Conservation (phyloP, 768 basidiomycete genomes). For the Suillus brevipes region DNA sequence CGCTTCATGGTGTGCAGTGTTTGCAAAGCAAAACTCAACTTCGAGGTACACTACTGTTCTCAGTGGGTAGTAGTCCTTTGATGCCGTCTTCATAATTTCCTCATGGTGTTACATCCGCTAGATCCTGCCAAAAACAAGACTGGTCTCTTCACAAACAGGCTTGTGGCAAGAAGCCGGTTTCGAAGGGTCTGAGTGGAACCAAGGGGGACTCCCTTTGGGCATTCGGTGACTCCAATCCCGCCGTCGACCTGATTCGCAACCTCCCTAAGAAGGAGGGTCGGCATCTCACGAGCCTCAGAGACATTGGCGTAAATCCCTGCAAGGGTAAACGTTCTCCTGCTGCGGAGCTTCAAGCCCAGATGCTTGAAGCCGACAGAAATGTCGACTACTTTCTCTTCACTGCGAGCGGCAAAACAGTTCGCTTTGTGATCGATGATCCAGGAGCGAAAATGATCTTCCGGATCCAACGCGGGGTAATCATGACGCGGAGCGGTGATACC, state of each 20-base stretch:
- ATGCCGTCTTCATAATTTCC: background rate
- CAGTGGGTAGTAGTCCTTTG: conserved; percentile 3
- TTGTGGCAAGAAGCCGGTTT: conserved; percentile 20
- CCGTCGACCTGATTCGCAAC: conserved; percentile 3
- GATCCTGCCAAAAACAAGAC: conserved; percentile 20
- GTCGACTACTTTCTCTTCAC: conserved; percentile 25
- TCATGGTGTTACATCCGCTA: conserved; percentile 5
- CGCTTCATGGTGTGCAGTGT: conserved; percentile 25
- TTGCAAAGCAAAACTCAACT: conserved; percentile 20
- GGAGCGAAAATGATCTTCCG: conserved; percentile 17
- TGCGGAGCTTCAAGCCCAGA: conserved; percentile 21
- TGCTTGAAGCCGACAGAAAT: conserved; percentile 18
- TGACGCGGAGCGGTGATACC: conserved; percentile 3
- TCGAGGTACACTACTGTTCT: conserved; percentile 23
- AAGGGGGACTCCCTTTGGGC: conserved; percentile 17
- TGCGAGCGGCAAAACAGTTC: conserved; percentile 13
- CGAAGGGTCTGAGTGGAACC: conserved; percentile 23
- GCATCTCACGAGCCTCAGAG: background rate
- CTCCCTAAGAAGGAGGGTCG: background rate
- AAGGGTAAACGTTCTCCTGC: conserved; percentile 16
- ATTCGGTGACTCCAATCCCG: conserved; percentile 4
- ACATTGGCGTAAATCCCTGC: conserved; percentile 14
- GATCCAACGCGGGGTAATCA: conserved; percentile 8
- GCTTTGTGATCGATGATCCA: conserved; percentile 16
- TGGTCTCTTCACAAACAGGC: conserved; percentile 18